A percentile compares a stretch with the other conserved stretches of the same genome.
Conservation (phyloP, 2,329 filamentous ascomycete species). For the Chaetothyriales sp. region DNA sequence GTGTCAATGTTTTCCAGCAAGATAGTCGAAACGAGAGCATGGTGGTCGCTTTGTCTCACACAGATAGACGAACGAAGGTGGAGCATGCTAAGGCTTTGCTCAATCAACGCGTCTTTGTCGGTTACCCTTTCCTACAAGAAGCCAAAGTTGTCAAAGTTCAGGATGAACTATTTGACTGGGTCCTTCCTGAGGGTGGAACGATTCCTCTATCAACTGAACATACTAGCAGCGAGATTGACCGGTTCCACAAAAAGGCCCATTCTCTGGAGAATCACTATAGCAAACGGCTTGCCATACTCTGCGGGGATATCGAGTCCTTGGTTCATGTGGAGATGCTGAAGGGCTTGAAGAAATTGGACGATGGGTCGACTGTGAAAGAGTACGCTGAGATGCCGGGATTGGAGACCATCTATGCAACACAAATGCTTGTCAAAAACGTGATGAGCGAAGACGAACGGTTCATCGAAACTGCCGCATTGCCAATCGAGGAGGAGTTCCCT, state of each 20-base stretch:
- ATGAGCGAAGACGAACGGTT: conserved; percentile 85
- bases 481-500: conserved; percentile 85
- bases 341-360: conserved; percentile 76
- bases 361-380: conserved; percentile 82
- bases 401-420: conserved; percentile 79
- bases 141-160: conserved; percentile 78
- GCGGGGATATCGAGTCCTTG: conserved; percentile 73
- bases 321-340: conserved; percentile 89
- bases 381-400: conserved; percentile 74
- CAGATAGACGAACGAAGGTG: conserved; percentile 54
- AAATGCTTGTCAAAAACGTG: conserved; percentile 79
- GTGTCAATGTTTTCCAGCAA: conserved; percentile 86
- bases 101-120: conserved; percentile 74
- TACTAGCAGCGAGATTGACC: conserved; percentile 57
- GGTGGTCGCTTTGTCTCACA: conserved; percentile 67
- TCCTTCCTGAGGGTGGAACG: conserved; percentile 48
- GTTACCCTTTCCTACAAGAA: conserved; percentile 90
- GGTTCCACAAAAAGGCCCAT: conserved; percentile 71
- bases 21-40: conserved; percentile 96
- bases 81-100: conserved; percentile 64
- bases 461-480: conserved; percentile 72
- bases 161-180: conserved; percentile 85
- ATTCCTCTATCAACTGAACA: conserved; percentile 55
- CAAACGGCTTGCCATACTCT: conserved; percentile 76
- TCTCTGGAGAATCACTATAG: conserved; percentile 77